phyloP scores from a whole-genome alignment of 2,329 filamentous ascomycete genomes.

The Colletotrichum camelliae region DNA sequence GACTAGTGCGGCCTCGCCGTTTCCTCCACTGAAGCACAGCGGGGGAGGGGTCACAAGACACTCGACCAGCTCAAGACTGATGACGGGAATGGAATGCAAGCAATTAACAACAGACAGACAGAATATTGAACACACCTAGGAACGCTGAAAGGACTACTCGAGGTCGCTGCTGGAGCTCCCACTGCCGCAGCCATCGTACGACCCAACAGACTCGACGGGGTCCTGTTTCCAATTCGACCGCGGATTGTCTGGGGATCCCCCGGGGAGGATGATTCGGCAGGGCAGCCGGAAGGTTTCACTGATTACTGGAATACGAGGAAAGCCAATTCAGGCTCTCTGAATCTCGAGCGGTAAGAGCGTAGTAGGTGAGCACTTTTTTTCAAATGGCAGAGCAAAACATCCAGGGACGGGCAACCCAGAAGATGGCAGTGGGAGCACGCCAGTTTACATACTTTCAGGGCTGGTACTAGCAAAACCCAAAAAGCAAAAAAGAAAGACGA shows the following conservation, averaged over 20 bases:
- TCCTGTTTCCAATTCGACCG: neutral
- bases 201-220: neutral
- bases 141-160: neutral
- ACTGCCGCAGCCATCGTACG: conserved; percentile 15
- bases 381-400: neutral
- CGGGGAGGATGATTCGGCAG: neutral
- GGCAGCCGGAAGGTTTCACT: neutral
- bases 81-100: neutral
- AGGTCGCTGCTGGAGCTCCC: neutral
- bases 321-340: neutral
- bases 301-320: neutral
- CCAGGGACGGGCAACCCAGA: too few species aligned
- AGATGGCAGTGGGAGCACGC: neutral
- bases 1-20: neutral
- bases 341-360: neutral
- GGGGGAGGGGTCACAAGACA: neutral
- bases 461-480: neutral
- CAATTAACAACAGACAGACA: neutral
- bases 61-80: neutral
- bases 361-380: neutral
- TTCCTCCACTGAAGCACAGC: neutral
- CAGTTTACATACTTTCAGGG: neutral
- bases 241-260: neutral
- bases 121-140: neutral
- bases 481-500: neutral